Base-by-base conservation (phyloP, 768 basidiomycete genomes). In the Panus rudis region DNA sequence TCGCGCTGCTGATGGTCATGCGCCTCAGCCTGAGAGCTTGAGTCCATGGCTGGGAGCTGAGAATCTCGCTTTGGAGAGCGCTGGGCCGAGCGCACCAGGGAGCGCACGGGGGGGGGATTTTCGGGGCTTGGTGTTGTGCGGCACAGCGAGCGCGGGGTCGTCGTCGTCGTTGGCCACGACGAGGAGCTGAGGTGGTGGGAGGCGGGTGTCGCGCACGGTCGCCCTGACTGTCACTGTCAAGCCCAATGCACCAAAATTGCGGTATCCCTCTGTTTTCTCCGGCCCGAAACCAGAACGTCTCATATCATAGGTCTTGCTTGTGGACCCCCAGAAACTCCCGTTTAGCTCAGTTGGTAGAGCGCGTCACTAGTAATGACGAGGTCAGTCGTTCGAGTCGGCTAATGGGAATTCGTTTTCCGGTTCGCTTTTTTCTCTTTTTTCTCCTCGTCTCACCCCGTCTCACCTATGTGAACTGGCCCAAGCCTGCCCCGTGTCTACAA, bases 331-430 rank as follows among this genome's bases (percentile, higher is more conserved):
- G 16, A 14, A 35, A 8, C 21, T 53, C 56, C 56, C 56, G 48
- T 40, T 55, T 59, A 54, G 54, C 57, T 51, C 57, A 58, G 54
- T 34, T 58, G 57, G 69, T 75, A 76, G 73, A 74, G 75, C 74
- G 75, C 71, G 71, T 75, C 72, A 75, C 72, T 76, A 75, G 69
- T 75, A 72, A 76, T 77, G 75, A 76, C 73, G 73, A 76, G 75
- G 73, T 76, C 76, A 75, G 72, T 77, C 72, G 75, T 76, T 76
- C 76, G 48, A 77, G 62, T 75, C 76, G 73, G 75, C 75, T 58
- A 58, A 43, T 47, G 58, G 58, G 58, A 58, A 59, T 16, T 30
- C 16, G 10, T 30, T 30, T n/a, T n/a, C n/a, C n/a, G n/a, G n/a
- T n/a, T n/a, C n/a, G n/a, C n/a, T n/a, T n/a, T n/a, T n/a, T n/a